A percentile compares a stretch with the other conserved stretches of the same genome.
These are phyloP conservation scores for Globisporangium ultimum DNA, from an alignment of 352 stramenopile species.

Conservation along the genomic window DNA sequence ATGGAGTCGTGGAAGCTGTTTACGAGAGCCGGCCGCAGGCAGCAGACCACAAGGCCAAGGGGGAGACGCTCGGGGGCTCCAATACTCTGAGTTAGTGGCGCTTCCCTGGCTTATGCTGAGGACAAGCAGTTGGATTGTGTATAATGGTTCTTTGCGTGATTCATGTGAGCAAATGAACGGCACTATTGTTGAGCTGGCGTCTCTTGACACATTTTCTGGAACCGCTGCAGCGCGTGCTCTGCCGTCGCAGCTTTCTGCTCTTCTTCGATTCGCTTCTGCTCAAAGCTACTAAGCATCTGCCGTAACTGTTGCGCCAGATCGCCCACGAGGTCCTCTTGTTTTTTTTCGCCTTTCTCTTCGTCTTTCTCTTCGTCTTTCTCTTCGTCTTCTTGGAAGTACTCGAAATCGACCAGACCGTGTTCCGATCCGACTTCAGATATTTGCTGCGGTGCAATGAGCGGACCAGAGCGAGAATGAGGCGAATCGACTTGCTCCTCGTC, in stretches of 20 bases:
- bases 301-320: constrained; percentile 56
- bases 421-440: neutral
- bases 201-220: constrained; percentile 42
- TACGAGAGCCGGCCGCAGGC: constrained; percentile 79
- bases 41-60: constrained; percentile 74
- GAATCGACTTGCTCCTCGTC: constrained; percentile 1
- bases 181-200: constrained; percentile 20
- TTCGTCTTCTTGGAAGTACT: constrained; percentile 13
- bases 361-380: constrained; percentile 21
- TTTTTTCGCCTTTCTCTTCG: no score
- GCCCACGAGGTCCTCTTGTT: constrained; percentile 23
- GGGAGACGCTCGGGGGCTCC: constrained; percentile 25
- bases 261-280: constrained; percentile 56
- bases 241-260: constrained; percentile 50
- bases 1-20: constrained; percentile 81
- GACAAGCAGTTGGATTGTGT: neutral
- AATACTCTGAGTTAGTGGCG: constrained; percentile 44
- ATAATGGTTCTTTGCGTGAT: neutral
- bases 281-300: constrained; percentile 52
- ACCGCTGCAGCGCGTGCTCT: constrained; percentile 49
- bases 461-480: neutral
- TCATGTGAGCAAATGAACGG: neutral
- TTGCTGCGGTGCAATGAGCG: neutral
- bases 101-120: no score
- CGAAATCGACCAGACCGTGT: constrained; percentile 5